These are phyloP conservation scores for Cyberlindnera subsufficiens DNA, from an alignment of 805 yeast species.

Conservation along the genomic window DNA sequence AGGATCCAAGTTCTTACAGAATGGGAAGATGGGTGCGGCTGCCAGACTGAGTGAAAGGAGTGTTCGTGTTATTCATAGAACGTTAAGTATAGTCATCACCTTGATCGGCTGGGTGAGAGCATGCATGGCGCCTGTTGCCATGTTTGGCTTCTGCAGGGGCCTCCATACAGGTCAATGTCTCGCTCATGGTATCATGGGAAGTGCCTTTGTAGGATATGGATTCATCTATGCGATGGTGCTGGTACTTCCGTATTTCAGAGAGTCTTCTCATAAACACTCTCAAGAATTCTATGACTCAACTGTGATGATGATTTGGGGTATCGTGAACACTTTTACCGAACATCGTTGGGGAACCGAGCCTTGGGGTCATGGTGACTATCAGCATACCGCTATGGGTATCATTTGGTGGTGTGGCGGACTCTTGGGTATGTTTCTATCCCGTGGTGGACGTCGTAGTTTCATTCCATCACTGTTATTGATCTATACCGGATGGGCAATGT, in stretches of 20 bases:
- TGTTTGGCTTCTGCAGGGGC: conserved; percentile 83
- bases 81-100: conserved; percentile 39
- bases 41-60: conserved; percentile 32
- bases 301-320: conserved; percentile 85
- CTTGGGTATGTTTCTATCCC: conserved; percentile 71
- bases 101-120: conserved; percentile 73
- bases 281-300: conserved; percentile 84
- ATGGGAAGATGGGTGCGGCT: conserved; percentile 27
- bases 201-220: conserved; percentile 79
- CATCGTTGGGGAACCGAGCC: conserved; percentile 88
- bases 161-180: conserved; percentile 88
- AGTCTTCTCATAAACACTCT: conserved; percentile 43
- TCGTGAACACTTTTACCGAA: conserved; percentile 91
- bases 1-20: conserved; percentile 38
- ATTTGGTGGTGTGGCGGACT: conserved; percentile 96
- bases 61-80: conserved; percentile 34
- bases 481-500: conserved; percentile 93
- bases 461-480: conserved; percentile 79
- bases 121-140: conserved; percentile 75
- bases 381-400: conserved; percentile 94
- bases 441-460: conserved; percentile 62
- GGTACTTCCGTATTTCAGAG: conserved; percentile 68
- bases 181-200: conserved; percentile 97
- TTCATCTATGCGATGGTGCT: conserved; percentile 61
- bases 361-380: conserved; percentile 92